phyloP scores from a whole-genome alignment of 139 green algal species.

The Picochlorum sp. region DNA sequence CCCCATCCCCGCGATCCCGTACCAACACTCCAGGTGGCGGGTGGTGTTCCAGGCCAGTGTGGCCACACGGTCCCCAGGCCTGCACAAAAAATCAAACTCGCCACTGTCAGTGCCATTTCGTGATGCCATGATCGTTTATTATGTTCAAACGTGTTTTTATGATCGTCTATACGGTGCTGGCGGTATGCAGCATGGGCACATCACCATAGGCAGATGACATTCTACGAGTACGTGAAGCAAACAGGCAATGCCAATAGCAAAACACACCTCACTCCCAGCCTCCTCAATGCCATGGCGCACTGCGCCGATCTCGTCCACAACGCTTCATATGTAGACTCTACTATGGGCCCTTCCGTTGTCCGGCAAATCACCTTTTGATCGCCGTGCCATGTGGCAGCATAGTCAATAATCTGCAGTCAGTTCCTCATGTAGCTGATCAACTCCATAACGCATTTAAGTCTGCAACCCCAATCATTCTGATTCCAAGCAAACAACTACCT shows the following conservation, averaged over 20 bases:
- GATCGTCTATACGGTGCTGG: no score
- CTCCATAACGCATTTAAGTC: neutral
- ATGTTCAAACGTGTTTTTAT: no score
- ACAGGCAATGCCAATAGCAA: no score
- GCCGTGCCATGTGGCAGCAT: slow-evolving; percentile 47
- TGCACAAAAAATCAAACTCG: no score
- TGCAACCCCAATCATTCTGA: neutral
- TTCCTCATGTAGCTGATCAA: no score
- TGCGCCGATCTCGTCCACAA: slow-evolving; percentile 28
- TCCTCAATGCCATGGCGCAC: slow-evolving; percentile 42
- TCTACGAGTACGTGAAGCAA: no score
- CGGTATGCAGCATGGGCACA: no score
- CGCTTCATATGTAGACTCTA: slow-evolving; percentile 42
- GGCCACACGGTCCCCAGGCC: slow-evolving; percentile 40
- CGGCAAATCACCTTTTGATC: slow-evolving; percentile 41
- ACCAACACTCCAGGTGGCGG: slow-evolving; percentile 64
- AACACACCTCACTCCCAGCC: slow-evolving; percentile 44
- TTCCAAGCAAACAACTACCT: neutral
- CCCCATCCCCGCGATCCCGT: slow-evolving; percentile 52
- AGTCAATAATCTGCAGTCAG: slow-evolving; percentile 45
- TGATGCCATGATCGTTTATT: no score
- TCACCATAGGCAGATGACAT: no score
- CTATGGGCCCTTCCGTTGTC: slow-evolving; percentile 14
- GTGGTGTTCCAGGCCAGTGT: slow-evolving; percentile 73
- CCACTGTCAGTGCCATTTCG: neutral